Evolutionary conservation across 2,329 filamentous ascomycete species (phyloP), one percentile per base, ranked within the genome.

Genomic region (Lecanosticta acicola): DNA sequence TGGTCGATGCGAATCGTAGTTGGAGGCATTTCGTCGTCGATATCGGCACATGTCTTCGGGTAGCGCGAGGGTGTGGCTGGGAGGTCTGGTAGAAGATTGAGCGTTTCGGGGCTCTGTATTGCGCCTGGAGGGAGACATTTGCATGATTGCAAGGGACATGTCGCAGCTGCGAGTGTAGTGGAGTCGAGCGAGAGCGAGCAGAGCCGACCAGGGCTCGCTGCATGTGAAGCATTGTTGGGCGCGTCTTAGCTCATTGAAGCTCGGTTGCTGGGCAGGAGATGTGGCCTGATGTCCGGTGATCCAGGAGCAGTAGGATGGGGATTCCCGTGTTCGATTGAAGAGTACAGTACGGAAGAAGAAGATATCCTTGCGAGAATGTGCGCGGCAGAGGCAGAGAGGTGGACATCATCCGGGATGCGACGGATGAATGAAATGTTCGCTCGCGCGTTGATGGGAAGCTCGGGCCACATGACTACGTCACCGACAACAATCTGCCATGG

Each of bases 141-240:
- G n/a, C n/a, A n/a, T n/a, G n/a, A n/a, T n/a, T n/a, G n/a, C n/a
- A n/a, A n/a, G n/a, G n/a, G n/a, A n/a, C n/a, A n/a, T n/a, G n/a
- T n/a, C n/a, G n/a, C n/a, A n/a, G n/a, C n/a, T n/a, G n/a, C n/a
- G n/a, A n/a, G n/a, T n/a, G n/a, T n/a, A n/a, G n/a, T n/a, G n/a
- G n/a, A n/a, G n/a, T n/a, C n/a, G n/a, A n/a, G n/a, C n/a, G n/a
- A 19, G 34, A 45, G 45, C 53, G 53, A 49, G 50, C 48, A 37
- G 48, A 46, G 49, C 52, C 44, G 46, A 39, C 38, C 39, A 51
- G 33, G 45, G 49, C 53, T 52, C 51, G 54, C 47, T 50, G 54
- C 54, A 53, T 48, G 38, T 51, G 41, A 32, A 49, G 45, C 51
- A 54, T 54, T 32, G 41, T 48, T 37, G 21, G 32, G 26, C 42